Percentiles rank a stretch among this genome's conserved stretches.
phyloP scores from a whole-genome alignment of 1,284 basidiomycete species.

The Sporisorium graminicola region DNA sequence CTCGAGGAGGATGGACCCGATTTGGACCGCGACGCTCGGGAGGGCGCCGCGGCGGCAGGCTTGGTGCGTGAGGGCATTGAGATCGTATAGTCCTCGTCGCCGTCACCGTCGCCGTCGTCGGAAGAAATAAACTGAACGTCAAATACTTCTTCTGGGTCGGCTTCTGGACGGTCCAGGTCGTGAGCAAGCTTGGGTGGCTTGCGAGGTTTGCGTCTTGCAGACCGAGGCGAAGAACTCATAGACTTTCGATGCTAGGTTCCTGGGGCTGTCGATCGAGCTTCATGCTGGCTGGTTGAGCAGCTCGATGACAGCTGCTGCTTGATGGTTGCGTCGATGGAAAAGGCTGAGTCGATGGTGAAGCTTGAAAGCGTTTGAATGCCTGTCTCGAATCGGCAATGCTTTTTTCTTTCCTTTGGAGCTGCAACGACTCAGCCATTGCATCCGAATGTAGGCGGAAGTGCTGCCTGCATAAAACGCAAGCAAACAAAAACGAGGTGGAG shows the following conservation, averaged over 20 bases:
- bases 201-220: slow-evolving; percentile 20
- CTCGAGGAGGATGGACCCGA: slow-evolving; percentile 5
- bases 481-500: slow-evolving; percentile 2
- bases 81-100: slow-evolving; percentile 9
- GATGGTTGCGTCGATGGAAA: not conserved
- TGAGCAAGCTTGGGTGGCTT: slow-evolving; percentile 31
- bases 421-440: slow-evolving; percentile 25
- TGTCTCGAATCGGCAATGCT: not conserved
- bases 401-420: not conserved
- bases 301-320: not conserved
- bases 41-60: not conserved
- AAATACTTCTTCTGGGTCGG: slow-evolving; percentile 46
- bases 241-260: not conserved
- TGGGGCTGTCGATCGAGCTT: not conserved
- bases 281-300: slow-evolving; percentile 4
- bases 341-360: not conserved
- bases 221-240: slow-evolving; percentile 21
- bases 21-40: slow-evolving; percentile 13
- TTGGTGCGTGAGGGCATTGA: slow-evolving; percentile 25
- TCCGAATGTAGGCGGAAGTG: not conserved
- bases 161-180: slow-evolving; percentile 30
- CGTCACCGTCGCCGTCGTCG: slow-evolving; percentile 24
- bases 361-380: not conserved
- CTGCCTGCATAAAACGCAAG: not conserved
- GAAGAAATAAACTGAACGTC: slow-evolving; percentile 43